Evolutionary conservation across 371 early-diverging fungal genomes (phyloP).

Genomic region (Mucor piriformis): DNA sequence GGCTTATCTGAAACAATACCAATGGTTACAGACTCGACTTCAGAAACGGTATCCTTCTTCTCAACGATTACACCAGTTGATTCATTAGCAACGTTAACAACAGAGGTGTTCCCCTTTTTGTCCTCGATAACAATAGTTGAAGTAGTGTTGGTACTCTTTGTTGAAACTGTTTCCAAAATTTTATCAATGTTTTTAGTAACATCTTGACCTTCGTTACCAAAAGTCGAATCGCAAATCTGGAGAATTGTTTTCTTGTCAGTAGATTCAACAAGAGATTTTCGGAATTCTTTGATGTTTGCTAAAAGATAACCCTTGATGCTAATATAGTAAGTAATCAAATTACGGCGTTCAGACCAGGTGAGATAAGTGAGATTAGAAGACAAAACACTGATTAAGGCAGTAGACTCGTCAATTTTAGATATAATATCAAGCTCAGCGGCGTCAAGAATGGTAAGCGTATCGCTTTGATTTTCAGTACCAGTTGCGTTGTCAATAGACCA

Average conservation of each 20-base stretch:
- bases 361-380: slow-evolving; percentile 16
- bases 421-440: slow-evolving; percentile 25
- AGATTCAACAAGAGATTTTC: neutral
- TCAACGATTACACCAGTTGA: neutral
- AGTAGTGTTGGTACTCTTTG: neutral
- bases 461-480: neutral
- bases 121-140: slow-evolving; percentile 5
- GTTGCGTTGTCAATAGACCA: slow-evolving; percentile 6
- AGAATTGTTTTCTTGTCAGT: slow-evolving; percentile 13
- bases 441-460: slow-evolving; percentile 15
- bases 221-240: slow-evolving; percentile 20
- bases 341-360: slow-evolving; percentile 29
- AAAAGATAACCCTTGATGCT: slow-evolving; percentile 25
- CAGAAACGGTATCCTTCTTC: neutral
- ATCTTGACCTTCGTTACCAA: slow-evolving; percentile 23
- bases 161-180: slow-evolving; percentile 7
- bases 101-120: neutral
- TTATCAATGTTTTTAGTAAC: slow-evolving; percentile 20
- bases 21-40: slow-evolving; percentile 4
- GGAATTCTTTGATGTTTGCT: slow-evolving; percentile 20
- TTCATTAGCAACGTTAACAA: neutral
- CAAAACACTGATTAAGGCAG: slow-evolving; percentile 11
- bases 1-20: no score
- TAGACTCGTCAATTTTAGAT: slow-evolving; percentile 24
- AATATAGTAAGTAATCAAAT: slow-evolving; percentile 27